Base-by-base conservation (phyloP, 306 rosid species). In the Cucurbita argyrosperma region DNA sequence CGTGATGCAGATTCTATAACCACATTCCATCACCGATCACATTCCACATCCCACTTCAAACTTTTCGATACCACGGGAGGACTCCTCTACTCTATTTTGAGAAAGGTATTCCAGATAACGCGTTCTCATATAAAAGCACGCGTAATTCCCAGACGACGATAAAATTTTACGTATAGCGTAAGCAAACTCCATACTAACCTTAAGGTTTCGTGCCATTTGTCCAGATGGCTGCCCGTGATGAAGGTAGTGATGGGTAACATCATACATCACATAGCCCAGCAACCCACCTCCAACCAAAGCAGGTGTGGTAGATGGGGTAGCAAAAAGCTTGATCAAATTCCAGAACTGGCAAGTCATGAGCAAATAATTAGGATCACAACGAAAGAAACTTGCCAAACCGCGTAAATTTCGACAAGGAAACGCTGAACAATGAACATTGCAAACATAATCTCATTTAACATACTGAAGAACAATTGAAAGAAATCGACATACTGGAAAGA, bases 211-310 rank as follows among this genome's bases (percentile, higher is more conserved):
- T 52, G 90, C 75, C 19, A 79, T 62, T 43, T 82, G 84, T 45
- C 71, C 83, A 60, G 84, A 77, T 49, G 97, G 97, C 80, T 91
- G 96, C 76, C 96, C 91, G 67, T 95, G 97, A 86, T 95, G 99
- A 72, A 95, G 79, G 81, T 91, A 95, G 82, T 87, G 91, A 83
- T 95, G 99, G 66, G 97, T 91, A 76, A 87, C 84, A 78, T 95
- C 99, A 79, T 95, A 95, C 50, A 91, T 84, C 80, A 95, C 99
- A 81, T 95, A 91, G 78, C 96, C 96, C 87, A 95, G 79, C 60
- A 95, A 83, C 71, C 96, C 92, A 3, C 99, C 99, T 59, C 96
- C 99, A 77, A 91, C 76, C 76, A 95, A 65, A 56, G 94, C 99
- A 74, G 99, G 96, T 50, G 96, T 66, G 56, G 81, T 82, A 81